These are phyloP conservation scores for Suillus subalutaceus DNA, from an alignment of 768 basidiomycete species.

Conservation along the genomic window DNA sequence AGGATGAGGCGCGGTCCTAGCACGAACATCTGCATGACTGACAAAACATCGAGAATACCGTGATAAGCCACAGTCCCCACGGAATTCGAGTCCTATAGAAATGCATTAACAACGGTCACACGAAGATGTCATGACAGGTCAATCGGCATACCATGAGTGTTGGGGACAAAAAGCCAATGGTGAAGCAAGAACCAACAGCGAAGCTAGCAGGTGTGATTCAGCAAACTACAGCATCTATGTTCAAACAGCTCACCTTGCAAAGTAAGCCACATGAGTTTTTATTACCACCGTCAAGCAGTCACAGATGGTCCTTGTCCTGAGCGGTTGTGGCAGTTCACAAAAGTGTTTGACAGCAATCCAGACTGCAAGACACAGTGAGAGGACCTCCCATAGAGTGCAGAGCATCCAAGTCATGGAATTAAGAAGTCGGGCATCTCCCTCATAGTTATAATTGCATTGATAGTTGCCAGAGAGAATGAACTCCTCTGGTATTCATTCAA, in stretches of 20 bases:
- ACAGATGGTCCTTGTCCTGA: neutral
- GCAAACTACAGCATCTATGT: no score
- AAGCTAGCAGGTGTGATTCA: neutral
- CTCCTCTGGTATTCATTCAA: neutral
- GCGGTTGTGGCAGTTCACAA: neutral
- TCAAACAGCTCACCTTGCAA: neutral
- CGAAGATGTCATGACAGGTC: neutral
- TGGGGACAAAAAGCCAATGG: neutral
- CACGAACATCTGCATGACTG: neutral
- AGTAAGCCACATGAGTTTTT: neutral
- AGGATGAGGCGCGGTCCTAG: conserved; percentile 7
- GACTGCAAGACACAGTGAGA: neutral
- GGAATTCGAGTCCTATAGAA: neutral
- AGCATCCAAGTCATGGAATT: neutral
- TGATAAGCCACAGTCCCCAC: neutral
- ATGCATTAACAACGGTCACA: neutral
- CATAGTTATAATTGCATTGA: neutral
- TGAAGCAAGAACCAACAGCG: neutral
- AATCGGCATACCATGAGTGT: neutral
- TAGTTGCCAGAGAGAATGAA: neutral
- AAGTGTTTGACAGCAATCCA: neutral
- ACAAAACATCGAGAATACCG: neutral
- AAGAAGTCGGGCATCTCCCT: neutral
- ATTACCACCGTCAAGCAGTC: neutral
- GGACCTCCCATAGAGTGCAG: neutral